Base-by-base conservation (phyloP, 139 green algal species). In the Microglena sp. region DNA sequence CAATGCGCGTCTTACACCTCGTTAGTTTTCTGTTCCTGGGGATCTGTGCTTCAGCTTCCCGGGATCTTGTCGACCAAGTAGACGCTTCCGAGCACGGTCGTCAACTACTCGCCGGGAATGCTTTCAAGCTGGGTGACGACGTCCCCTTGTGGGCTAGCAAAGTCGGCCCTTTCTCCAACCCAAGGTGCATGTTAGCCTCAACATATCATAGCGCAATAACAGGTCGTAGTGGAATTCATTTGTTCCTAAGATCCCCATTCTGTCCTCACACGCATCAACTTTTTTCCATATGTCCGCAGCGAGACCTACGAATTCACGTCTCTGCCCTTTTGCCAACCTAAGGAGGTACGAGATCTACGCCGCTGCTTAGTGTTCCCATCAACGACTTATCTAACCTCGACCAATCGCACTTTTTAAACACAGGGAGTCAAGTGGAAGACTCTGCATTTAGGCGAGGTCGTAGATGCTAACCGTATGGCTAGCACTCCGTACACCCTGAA, bases 271-370 rank as follows among this genome's bases (percentile, higher is more conserved):
- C 18, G 58, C 58, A 65, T 54, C 22, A n/a, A n/a, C 33, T 8
- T 4, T 45, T 11, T 58, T 29, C 45, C 61, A 64, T 4, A 55
- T 22, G n/a, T 44, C 11, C 28, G 75, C 83, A 89, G 83, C 45
- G 89, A 96, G 71, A 96, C 91, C 4, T 96, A 96, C 70, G 81
- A 95, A 73, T 96, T 95, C 72, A 96, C 89, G 66, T 80, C 83
- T 40, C 75, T 96, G 57, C 90, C 91, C 26, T 95, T 96, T 67
- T 97, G 91, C 76, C 66, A 75, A 70, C 45, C 62, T 8, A 33
- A 34, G 53, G 56, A 33, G 33, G 63, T 66, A 36, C 28, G 27
- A n/a, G n/a, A n/a, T n/a, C n/a, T n/a, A n/a, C n/a, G n/a, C n/a
- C n/a, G n/a, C n/a, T n/a, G n/a, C n/a, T n/a, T n/a, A n/a, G n/a